Base-by-base conservation (phyloP, 192 early-diverging fungal species). In the Pilobolus umbonatus region DNA sequence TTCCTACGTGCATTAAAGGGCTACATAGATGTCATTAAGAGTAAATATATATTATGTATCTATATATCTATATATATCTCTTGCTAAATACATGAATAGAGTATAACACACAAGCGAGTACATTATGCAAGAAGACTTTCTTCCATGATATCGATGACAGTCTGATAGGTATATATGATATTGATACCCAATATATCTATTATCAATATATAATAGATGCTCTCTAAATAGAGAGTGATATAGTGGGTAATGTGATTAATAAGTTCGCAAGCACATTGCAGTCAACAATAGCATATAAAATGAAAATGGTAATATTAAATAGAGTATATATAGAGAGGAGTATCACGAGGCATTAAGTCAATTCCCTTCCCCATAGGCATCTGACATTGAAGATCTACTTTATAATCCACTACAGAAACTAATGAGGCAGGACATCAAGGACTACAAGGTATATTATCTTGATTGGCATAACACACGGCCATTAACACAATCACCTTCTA, bases 391-490 rank as follows among this genome's bases (percentile, higher is more conserved):
- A 29, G 85, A 88, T 29, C 64, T 75, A 26, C 32, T 87, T 12
- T 39, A 84, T n/a, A 74, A 76, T 32, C 85, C 86, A 12, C 47
- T 87, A 26, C 68, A 77, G 26, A 62, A 72, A 1, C 80, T 81
- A 59, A 68, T 80, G 1, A 82, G 80, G 57, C 79, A 73, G 10
- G 86, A 88, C 21, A 58, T 85, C 29, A 85, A 76, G 51, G 81
- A 85, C 12, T 82, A 86, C 36, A 83, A 84, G 64, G 84, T 83
- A 53, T 14, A n/a, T 29, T 28, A n/a, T n/a, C n/a, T n/a, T n/a
- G n/a, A n/a, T n/a, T n/a, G n/a, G n/a, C n/a, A n/a, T n/a, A n/a
- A n/a, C n/a, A n/a, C n/a, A n/a, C 15, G 30, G 15, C 21, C 21
- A 12, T 38, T 24, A 24, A 25, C 4, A 5, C 0, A 22, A 46